Evolutionary conservation across 495 filamentous ascomycete species (phyloP).

Genomic region (Thozetella sp.): DNA sequence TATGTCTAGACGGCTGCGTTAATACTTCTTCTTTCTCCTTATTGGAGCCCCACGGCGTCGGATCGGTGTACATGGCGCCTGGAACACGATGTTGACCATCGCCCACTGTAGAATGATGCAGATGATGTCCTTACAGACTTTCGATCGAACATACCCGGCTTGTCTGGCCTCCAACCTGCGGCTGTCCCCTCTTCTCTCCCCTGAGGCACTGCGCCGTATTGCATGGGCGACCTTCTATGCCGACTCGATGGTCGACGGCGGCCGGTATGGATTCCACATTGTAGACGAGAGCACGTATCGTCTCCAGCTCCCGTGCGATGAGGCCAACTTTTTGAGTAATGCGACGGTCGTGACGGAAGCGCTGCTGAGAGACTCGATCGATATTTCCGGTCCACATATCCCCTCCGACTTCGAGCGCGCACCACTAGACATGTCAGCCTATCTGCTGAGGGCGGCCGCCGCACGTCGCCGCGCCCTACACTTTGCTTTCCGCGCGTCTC

Average conservation of each 20-base stretch:
- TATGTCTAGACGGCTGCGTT: neutral
- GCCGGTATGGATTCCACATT: constrained; percentile 2
- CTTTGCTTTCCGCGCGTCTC: constrained; percentile 2
- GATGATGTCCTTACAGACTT: constrained; percentile 5
- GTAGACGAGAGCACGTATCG: neutral
- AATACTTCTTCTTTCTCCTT: too few relatives aligned
- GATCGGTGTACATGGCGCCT: neutral
- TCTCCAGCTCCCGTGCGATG: constrained; percentile 1
- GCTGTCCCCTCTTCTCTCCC: constrained; percentile 2
- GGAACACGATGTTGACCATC: too few relatives aligned
- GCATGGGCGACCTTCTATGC: constrained; percentile 2
- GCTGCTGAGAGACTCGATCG: neutral
- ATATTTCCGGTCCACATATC: neutral
- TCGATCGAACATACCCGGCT: constrained; percentile 1
- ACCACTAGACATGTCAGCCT: constrained; percentile 3
- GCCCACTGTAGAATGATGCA: constrained; percentile 7
- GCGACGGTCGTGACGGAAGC: neutral
- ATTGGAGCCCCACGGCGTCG: too few relatives aligned
- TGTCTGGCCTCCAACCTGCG: neutral
- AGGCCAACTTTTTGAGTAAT: neutral
- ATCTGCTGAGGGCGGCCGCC: constrained; percentile 1
- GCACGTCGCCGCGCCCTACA: constrained; percentile 1
- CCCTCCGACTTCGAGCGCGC: neutral
- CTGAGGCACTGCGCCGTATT: neutral
- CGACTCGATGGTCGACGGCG: neutral